Evolutionary conservation across 495 filamentous ascomycete genomes (phyloP), one percentile per base, ranked within the genome.

Genomic region (Aspergillus steynii): DNA sequence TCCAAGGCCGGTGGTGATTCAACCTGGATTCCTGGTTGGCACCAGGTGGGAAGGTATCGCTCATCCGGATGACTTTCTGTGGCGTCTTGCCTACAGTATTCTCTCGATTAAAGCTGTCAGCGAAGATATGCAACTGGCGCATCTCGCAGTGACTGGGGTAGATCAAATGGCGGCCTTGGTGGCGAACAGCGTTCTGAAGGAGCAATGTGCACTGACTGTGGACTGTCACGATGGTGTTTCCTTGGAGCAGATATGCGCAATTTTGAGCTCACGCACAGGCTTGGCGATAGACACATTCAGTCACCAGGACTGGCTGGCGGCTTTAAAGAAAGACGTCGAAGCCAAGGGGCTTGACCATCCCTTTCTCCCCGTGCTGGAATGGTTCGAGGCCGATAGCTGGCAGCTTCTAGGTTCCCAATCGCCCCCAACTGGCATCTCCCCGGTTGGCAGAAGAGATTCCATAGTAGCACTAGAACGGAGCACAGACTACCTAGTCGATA

Each of bases 11-110:
- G 20, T 20, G 2, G 63, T 68, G 50, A 50, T 74, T 3, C 66
- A 70, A 32, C 72, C 72, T 0, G 69, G 68, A 12, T 68, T 52
- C 20, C 70, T 74, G 29, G 71, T 69, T 34, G 71, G 72, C 12
- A 65, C 68, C 6, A 29, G 50, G 31, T 29, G 37, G 12, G 58
- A 62, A 29, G 70, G 70, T 29, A 55, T 69, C 15, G 57, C 67
- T 10, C 61, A 61, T 52, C 47, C 50, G 20, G 64, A 65, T 28
- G 69, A 70, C 50, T 73, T 64, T 57, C 48, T 73, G 25, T 73
- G 69, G 70, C 55, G 70, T 3, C 42, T 73, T 3, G 57, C 51
- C 5, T 64, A 55, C 49, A 67, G 51, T 29, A 59, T 60, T 31
- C n/a, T 63, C 8, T n/a, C 32, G 4, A 34, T 62, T 20, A 37